Conservation (phyloP, 192 early-diverging fungal genomes). For the Gamsiella multidivaricata region DNA sequence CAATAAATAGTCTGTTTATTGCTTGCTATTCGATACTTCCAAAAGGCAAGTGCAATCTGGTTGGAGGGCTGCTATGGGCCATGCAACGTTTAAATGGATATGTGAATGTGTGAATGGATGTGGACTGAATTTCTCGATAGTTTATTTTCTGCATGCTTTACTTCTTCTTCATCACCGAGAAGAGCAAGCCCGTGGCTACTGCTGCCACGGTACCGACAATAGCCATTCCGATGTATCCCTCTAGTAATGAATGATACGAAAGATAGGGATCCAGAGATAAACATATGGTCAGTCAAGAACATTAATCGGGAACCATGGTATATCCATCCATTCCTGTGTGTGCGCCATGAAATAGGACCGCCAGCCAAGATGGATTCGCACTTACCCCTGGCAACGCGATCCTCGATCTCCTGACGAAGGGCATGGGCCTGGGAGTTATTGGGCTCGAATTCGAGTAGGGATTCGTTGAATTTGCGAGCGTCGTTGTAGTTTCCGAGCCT, state of each 20-base stretch:
- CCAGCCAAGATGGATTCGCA: background rate
- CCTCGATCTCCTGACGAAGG: constrained; percentile 82
- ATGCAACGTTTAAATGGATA: too few relatives aligned
- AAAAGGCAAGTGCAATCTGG: too few relatives aligned
- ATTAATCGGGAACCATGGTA: too few relatives aligned
- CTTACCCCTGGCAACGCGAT: constrained; percentile 78
- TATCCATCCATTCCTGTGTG: too few relatives aligned
- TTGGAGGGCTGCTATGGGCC: background rate
- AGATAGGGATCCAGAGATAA: background rate
- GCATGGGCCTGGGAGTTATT: constrained; percentile 82
- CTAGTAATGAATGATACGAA: constrained; percentile 49
- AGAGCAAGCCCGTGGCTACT: constrained; percentile 72
- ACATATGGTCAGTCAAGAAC: too few relatives aligned
- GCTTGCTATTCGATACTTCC: too few relatives aligned
- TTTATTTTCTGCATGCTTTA: too few relatives aligned
- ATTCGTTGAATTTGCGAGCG: constrained; percentile 83
- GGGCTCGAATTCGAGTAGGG: constrained; percentile 86
- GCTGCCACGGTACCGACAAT: constrained; percentile 83
- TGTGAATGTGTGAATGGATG: too few relatives aligned
- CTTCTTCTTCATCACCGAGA: constrained; percentile 55
- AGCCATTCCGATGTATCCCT: constrained; percentile 91
- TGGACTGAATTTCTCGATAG: too few relatives aligned
- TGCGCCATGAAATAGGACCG: background rate
- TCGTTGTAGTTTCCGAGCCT: constrained; percentile 89
- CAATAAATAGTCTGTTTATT: too few relatives aligned